Evolutionary conservation across 345 rosid genomes (phyloP), one percentile per base, ranked within the genome.

Genomic region (Schrenkiella parvula): DNA sequence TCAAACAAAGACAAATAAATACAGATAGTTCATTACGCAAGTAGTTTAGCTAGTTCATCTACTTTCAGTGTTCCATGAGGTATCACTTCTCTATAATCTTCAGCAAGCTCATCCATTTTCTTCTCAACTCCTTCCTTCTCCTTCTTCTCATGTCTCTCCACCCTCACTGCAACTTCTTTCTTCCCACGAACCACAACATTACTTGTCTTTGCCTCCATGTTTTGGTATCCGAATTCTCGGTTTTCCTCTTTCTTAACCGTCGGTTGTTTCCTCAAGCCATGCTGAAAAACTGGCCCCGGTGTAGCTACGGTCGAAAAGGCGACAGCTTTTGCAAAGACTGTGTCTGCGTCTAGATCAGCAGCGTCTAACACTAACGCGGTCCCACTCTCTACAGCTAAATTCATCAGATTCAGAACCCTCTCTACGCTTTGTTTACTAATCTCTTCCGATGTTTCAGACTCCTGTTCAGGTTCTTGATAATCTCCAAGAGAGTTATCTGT

Each of bases 11-110:
- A 55, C 54, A 64, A 35, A 71, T 22, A 51, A 31, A 56, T 44
- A 63, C 38, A 80, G 15, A 63, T 26, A n/a, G 18, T n/a, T n/a
- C 17, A 57, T 76, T 66, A 92, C 2, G 95, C 75, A 71, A 90
- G 81, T 46, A 90, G 70, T 81, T 90, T 87, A 57, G 97, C 98
- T 57, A 90, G 93, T 81, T 93, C 98, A 78, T 93, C 98, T 11
- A 93, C 72, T 60, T 81, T 64, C 47, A 88, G 73, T 77, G 86
- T 88, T 76, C 97, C 99, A 21, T 70, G 77, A 0, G 93, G 82
- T 15, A 55, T 63, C 15, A 64, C 78, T 65, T 74, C 80, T 59
- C 68, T 64, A 60, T 31, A 71, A 39, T 11, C 72, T 72, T 80
- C 85, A 35, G 55, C 77, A 19, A 67, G 63, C 48, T 71, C 70